Evolutionary conservation across 2,329 filamentous ascomycete species (phyloP).

Genomic region (Aspergillus glaucus): DNA sequence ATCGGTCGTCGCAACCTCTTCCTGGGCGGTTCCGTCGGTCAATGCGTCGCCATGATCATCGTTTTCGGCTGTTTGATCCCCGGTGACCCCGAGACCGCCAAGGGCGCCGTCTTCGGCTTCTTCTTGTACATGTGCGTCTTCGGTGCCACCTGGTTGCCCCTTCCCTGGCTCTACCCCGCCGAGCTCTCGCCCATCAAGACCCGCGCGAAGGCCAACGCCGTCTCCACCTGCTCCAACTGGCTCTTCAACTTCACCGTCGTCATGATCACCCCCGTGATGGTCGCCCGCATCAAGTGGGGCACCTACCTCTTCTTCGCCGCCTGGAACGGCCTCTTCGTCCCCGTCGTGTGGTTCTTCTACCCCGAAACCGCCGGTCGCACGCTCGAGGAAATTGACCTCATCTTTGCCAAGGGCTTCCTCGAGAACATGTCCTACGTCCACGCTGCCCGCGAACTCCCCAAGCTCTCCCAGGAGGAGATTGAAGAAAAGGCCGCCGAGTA

Average conservation of each 20-base stretch:
- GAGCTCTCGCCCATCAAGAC: conserved; percentile 2
- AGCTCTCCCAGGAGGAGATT: background rate
- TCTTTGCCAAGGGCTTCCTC: conserved; percentile 16
- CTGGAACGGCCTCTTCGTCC: conserved; percentile 15
- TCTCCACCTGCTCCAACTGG: conserved; percentile 1
- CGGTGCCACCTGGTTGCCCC: background rate
- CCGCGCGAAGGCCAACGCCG: conserved; percentile 1
- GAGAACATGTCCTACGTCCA: background rate
- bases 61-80: conserved; percentile 5
- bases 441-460: background rate
- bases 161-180: background rate
- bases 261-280: conserved; percentile 1
- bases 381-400: conserved; percentile 22
- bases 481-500: conserved; percentile 1
- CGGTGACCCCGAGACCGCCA: conserved; percentile 4
- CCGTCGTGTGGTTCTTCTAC: conserved; percentile 23
- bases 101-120: conserved; percentile 32
- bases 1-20: conserved; percentile 2
- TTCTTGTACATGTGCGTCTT: conserved; percentile 9
- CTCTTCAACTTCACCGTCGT: conserved; percentile 1
- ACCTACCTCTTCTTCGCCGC: conserved; percentile 7
- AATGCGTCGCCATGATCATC: background rate
- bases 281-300: background rate
- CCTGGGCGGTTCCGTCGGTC: background rate
- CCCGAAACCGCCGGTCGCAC: conserved; percentile 20